Base-by-base conservation (phyloP, 495 filamentous ascomycete species). In the Filosporella fistucella region DNA sequence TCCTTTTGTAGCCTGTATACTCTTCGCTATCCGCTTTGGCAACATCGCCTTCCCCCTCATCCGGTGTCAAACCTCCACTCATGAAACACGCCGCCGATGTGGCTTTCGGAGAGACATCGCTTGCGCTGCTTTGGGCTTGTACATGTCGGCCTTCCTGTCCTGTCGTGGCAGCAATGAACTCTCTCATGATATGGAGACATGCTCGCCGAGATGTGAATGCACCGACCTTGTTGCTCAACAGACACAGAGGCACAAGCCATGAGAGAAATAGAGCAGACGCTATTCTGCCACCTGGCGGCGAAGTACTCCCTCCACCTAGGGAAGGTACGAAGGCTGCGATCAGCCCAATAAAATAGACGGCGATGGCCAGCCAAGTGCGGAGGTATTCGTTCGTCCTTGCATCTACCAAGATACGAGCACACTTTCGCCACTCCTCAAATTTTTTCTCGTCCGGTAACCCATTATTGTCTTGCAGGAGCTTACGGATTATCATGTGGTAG, bases 211-310 rank as follows among this genome's bases (percentile, higher is more conserved):
- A 29, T 16, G 17, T 16, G 2, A 30, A 43, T 4, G 17, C 40
- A 16, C 64, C 64, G 32, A 67, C 49, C 17, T 57, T 43, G 35
- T 65, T 65, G 42, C 63, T 67, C 4, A 67, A 25, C 12, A 67
- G 35, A 11, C 60, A 46, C 7, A 51, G 35, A 5, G 63, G 58
- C n/a, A 67, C 36, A 34, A 67, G 36, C 63, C 63, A 67, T 10
- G 64, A 59, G 13, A 65, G 29, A 28, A 67, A 54, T 50, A 65
- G 57, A 2, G 51, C 51, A 3, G 55, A 54, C 8, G 51, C 62
- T 21, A 67, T 67, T 28, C 58, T 50, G 3, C 63, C 64, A 1
- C 63, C 63, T 17, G 62, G 54, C 29, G 59, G 40, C 47, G 45
- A 35, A 29, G 22, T 42, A 21, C 17, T 14, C 12, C 18, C 45